These are phyloP conservation scores for Alternaria longipes DNA, from an alignment of 2,329 filamentous ascomycete genomes.

Conservation along the genomic window DNA sequence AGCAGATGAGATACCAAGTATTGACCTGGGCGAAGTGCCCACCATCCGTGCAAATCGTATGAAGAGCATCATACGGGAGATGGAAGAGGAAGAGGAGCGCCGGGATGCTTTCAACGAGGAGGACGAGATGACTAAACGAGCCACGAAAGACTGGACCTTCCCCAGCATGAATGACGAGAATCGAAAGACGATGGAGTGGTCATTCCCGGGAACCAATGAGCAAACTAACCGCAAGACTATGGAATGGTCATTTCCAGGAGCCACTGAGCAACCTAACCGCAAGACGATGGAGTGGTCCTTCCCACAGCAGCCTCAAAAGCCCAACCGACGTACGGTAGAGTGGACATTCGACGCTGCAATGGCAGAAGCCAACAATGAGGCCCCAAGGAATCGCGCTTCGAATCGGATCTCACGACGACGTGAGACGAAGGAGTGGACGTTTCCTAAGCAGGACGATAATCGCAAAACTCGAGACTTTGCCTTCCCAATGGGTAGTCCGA, in stretches of 20 bases:
- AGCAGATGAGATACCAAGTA: conserved; percentile 46
- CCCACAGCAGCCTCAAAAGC: conserved; percentile 40
- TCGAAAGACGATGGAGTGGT: conserved; percentile 65
- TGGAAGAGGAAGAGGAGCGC: conserved; percentile 55
- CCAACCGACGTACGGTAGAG: conserved; percentile 56
- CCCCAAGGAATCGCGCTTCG: conserved; percentile 39
- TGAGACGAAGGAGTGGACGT: conserved; percentile 45
- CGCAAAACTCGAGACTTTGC: conserved; percentile 48
- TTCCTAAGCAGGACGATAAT: conserved; percentile 37
- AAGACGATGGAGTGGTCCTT: conserved; percentile 65
- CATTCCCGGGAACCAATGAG: conserved; percentile 52
- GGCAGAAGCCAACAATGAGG: conserved; percentile 49
- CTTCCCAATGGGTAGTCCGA: conserved; percentile 43
- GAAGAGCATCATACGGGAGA: conserved; percentile 56
- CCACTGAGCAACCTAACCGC: conserved; percentile 48
- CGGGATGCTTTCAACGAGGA: conserved; percentile 39
- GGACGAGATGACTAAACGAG: conserved; percentile 46
- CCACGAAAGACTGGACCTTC: conserved; percentile 65
- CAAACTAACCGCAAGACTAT: conserved; percentile 54
- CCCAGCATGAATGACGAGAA: conserved; percentile 54
- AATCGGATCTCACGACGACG: conserved; percentile 45
- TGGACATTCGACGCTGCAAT: conserved; percentile 60
- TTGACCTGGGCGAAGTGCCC: conserved; percentile 60
- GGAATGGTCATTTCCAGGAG: conserved; percentile 56
- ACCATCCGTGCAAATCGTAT: conserved; percentile 66